Conservation (phyloP, 805 yeast species). For the Groenewaldozyma tartarivorans region DNA sequence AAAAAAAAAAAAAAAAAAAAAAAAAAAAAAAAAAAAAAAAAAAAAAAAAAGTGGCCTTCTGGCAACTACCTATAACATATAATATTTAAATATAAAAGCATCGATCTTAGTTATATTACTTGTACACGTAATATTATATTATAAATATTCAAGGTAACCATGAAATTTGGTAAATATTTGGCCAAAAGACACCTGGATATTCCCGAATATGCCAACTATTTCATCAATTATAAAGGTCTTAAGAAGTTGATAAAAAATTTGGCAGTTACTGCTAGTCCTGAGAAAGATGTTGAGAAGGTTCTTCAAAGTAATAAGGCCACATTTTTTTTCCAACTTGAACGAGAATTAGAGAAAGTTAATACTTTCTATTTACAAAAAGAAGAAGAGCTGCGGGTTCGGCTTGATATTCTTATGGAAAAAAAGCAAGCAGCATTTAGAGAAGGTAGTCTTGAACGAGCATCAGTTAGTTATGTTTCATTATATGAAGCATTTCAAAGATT, state of each 20-base stretch:
- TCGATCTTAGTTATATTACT: no score
- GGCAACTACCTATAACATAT: no score
- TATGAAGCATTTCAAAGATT: constrained; percentile 85
- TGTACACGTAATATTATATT: no score
- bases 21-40: no score
- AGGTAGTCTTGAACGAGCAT: constrained; percentile 46
- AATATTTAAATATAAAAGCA: no score
- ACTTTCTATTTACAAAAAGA: constrained; percentile 87
- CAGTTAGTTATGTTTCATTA: constrained; percentile 70
- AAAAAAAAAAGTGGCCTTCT: no score
- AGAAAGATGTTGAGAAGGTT: constrained; percentile 35
- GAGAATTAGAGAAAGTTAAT: constrained; percentile 93
- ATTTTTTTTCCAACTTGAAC: constrained; percentile 76
- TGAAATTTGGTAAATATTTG: constrained; percentile 93
- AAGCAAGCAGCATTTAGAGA: constrained; percentile 40
- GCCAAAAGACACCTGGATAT: constrained; percentile 90
- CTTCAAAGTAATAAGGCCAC: constrained; percentile 87
- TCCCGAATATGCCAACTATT: constrained; percentile 90
- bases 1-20: no score
- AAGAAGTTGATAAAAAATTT: constrained; percentile 41
- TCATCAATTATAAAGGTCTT: constrained; percentile 88
- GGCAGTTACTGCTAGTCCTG: constrained; percentile 12
- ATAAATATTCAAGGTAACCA: constrained; percentile 7
- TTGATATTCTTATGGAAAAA: constrained; percentile 68
- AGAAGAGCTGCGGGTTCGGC: constrained; percentile 68